Base-by-base conservation (phyloP, 78 protist genomes). In the Dictyostelium brefeldianum region DNA sequence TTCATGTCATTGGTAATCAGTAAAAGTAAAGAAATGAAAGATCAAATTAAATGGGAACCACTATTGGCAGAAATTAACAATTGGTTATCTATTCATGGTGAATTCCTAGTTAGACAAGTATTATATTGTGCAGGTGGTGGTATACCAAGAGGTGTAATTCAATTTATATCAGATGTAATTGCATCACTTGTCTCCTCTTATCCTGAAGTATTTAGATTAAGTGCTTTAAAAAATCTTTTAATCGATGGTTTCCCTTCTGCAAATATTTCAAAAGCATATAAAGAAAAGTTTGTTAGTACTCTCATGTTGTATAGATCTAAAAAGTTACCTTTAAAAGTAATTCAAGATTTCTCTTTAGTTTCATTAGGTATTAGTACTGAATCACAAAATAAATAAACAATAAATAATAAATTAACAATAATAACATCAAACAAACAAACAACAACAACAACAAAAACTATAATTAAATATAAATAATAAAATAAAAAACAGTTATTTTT, bases 181-280 rank as follows among this genome's bases (percentile, higher is more conserved):
- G 27, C 25, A 10, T 36, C 81, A 22, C 20, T 81, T 8, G 57
- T 54, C 18, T 64, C 75, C 8, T 46, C 36, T 0, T 71, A 81
- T 54, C 87, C 94, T 12, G 70, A 57, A 25, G 51, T 62, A 77
- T 81, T 89, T 78, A 70, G 94, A 89, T 48, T 46, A 27, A 43
- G 50, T 9, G 87, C 94, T 3, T n/a, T 71, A 29, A 78, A 59
- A 64, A 22, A 56, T 48, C 36, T 89, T 11, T 15, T 41, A 8
- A 64, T 80, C 5, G 81, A 81, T n/a, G 89, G 89, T 25, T 84
- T 84, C 59, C 91, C 91, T 43, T 74, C 91, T 20, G 11, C 6
- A 5, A 9, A 89, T 15, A 56, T 81, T 1, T 62, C 78, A 15
- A 14, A n/a, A 18, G 56, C 12, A 10, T 81, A 89, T 56, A 80